A percentile compares a stretch with the other conserved stretches of the same genome.
Evolutionary conservation across 2,329 filamentous ascomycete species (phyloP).

Genomic region (Penicillium griseofulvum): DNA sequence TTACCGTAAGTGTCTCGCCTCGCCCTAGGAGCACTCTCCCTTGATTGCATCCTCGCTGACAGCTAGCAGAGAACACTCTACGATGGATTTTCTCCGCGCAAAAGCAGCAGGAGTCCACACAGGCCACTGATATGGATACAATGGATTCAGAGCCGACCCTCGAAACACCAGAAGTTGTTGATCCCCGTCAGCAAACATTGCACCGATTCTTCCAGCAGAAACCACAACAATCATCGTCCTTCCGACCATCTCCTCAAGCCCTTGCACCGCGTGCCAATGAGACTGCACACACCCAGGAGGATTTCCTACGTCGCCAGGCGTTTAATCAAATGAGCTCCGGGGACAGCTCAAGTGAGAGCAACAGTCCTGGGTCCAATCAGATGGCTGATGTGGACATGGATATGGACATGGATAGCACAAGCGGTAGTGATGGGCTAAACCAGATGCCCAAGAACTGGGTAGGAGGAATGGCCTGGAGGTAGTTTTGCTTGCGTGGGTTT

Average conservation of each 20-base stretch:
- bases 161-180: slow-evolving; percentile 28
- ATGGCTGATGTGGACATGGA: slow-evolving; percentile 32
- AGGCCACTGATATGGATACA: slow-evolving; percentile 20
- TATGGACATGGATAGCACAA: slow-evolving; percentile 26
- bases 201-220: slow-evolving; percentile 40
- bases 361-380: slow-evolving; percentile 20
- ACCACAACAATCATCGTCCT: slow-evolving; percentile 16
- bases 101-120: slow-evolving; percentile 25
- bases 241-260: slow-evolving; percentile 19
- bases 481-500: slow-evolving; percentile 1
- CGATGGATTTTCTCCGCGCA: slow-evolving; percentile 44
- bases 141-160: slow-evolving; percentile 25
- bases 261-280: slow-evolving; percentile 25
- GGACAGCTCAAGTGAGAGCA: slow-evolving; percentile 20
- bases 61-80: slow-evolving; percentile 40
- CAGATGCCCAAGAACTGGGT: slow-evolving; percentile 25
- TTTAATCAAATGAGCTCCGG: slow-evolving; percentile 17
- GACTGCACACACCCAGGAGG: slow-evolving; percentile 14
- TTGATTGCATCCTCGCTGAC: slow-evolving; percentile 18
- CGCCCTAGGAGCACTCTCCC: not conserved
- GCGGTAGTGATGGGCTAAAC: slow-evolving; percentile 19
- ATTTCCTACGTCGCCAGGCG: slow-evolving; percentile 20
- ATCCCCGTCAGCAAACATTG: slow-evolving; percentile 43
- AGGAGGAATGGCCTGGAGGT: slow-evolving; percentile 35
- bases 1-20: slow-evolving; percentile 47